Base-by-base conservation (phyloP, 805 yeast species). In the Zygosaccharomyces pseudorouxii region DNA sequence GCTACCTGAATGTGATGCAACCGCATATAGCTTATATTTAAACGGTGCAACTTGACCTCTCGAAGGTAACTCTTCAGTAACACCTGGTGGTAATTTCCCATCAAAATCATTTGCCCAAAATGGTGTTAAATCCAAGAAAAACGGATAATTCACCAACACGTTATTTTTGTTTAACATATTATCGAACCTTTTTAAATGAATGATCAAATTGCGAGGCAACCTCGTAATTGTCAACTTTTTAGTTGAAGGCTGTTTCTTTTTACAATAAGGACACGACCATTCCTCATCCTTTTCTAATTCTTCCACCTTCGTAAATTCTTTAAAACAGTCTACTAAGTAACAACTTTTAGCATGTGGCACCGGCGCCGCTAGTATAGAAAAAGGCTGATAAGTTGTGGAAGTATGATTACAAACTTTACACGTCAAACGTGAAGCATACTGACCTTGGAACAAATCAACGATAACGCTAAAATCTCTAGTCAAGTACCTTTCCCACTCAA, bases 401-500 rank as follows among this genome's bases (percentile, higher is more conserved):
- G 95, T 86, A 27, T 72, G 73, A 1, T 75, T 74, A 67, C 98
- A 90, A 28, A 74, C 77, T 41, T 81, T 66, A 66, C 98, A 90
- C 57, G 74, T 77, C 58, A 90, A 71, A 46, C 79, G 82, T n/a
- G 95, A 86, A 42, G 85, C 75, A 58, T 84, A 86, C 66, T 90
- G 97, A 1, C 97, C 98, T 62, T 88, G 95, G 63, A 88, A 88
- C 45, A 80, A 76, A 55, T 86, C 90, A 2, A 86, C 93, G 20
- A 90, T 76, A 1, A 83, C 75, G 35, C 96, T 88, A 54, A 84
- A 82, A 62, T 90, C 89, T 18, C 86, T 77, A 49, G 81, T 82
- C 47, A 88, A 70, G 62, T 89, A 89, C 49, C 95, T 71, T 59
- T 87, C 96, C 98, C 98, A 90, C 63, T 90, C 97, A 43, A 89